phyloP scores from a whole-genome alignment of 805 yeast species.

The Metschnikowia cerradonensis region DNA sequence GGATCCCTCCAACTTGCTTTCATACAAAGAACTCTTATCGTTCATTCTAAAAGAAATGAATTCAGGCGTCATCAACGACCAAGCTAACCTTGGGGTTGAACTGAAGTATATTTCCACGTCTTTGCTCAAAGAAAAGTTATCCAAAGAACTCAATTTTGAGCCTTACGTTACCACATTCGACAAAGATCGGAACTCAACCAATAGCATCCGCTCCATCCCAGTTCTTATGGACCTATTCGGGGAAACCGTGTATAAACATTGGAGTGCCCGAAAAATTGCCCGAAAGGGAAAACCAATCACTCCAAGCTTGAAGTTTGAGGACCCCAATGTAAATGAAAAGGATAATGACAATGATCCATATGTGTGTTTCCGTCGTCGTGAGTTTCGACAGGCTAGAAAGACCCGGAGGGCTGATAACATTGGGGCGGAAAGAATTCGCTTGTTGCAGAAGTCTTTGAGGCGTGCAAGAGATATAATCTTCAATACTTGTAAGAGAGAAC shows the following conservation, averaged over 20 bases:
- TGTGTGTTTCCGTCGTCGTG: constrained; percentile 92
- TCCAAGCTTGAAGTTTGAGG: constrained; percentile 80
- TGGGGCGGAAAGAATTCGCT: constrained; percentile 77
- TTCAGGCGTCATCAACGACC: constrained; percentile 22
- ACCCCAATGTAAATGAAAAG: constrained; percentile 67
- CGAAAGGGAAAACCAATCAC: constrained; percentile 66
- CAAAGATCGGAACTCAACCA: constrained; percentile 27
- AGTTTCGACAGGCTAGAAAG: constrained; percentile 90
- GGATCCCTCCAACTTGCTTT: constrained; percentile 74
- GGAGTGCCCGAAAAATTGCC: constrained; percentile 70
- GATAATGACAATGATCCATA: constrained; percentile 90
- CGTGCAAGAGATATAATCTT: constrained; percentile 68
- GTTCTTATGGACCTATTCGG: constrained; percentile 59
- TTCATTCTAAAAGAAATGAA: constrained; percentile 37
- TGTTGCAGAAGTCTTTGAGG: constrained; percentile 70
- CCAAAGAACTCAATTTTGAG: constrained; percentile 51
- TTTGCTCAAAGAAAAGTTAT: constrained; percentile 54
- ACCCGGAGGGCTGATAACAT: constrained; percentile 92
- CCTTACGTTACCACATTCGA: constrained; percentile 61
- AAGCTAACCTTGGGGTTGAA: constrained; percentile 23
- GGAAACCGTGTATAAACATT: constrained; percentile 66
- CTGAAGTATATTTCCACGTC: constrained; percentile 45
- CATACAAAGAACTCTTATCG: constrained; percentile 64
- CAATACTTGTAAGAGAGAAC: constrained; percentile 71
- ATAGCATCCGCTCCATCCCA: constrained; percentile 41